phyloP scores from a whole-genome alignment of 1,284 basidiomycete genomes.

The Ustilago lituana region DNA sequence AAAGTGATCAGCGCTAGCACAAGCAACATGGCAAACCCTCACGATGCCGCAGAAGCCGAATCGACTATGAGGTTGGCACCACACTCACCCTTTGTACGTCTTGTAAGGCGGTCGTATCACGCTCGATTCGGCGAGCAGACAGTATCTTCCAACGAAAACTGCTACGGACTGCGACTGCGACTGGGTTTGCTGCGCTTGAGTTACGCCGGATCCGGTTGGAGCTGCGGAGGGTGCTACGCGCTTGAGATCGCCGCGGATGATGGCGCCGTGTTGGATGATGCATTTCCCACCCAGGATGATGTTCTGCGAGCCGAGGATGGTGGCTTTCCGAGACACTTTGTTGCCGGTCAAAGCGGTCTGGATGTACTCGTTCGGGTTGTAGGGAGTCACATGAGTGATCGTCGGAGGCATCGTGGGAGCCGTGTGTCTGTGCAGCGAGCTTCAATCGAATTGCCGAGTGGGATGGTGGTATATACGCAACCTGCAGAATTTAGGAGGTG shows the following conservation, averaged over 20 bases:
- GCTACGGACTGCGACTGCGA: slow-evolving; percentile 75
- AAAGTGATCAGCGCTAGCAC: too few species aligned
- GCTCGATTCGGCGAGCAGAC: slow-evolving; percentile 85
- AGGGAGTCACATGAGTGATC: slow-evolving; percentile 28
- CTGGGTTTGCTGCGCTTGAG: slow-evolving; percentile 21
- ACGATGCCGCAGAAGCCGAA: too few species aligned
- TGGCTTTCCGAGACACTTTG: slow-evolving; percentile 90
- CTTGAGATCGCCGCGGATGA: slow-evolving; percentile 85
- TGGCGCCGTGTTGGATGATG: slow-evolving; percentile 86
- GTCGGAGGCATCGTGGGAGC: slow-evolving; percentile 28
- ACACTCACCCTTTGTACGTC: slow-evolving; percentile 74
- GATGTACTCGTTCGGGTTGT: slow-evolving; percentile 56
- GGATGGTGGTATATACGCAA: too few species aligned
- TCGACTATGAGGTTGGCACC: too few species aligned
- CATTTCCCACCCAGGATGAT: slow-evolving; percentile 97
- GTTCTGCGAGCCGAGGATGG: slow-evolving; percentile 93
- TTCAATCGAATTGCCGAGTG: too few species aligned
- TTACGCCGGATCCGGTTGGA: slow-evolving; percentile 71
- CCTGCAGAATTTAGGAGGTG: neutral
- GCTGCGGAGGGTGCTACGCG: slow-evolving; percentile 76
- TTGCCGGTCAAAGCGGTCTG: slow-evolving; percentile 77
- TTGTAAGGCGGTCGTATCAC: slow-evolving; percentile 76
- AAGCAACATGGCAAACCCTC: too few species aligned
- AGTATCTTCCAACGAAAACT: slow-evolving; percentile 90
- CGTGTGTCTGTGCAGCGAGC: too few species aligned